Base-by-base conservation (phyloP, 768 basidiomycete genomes). In the Tulasnella calospora region DNA sequence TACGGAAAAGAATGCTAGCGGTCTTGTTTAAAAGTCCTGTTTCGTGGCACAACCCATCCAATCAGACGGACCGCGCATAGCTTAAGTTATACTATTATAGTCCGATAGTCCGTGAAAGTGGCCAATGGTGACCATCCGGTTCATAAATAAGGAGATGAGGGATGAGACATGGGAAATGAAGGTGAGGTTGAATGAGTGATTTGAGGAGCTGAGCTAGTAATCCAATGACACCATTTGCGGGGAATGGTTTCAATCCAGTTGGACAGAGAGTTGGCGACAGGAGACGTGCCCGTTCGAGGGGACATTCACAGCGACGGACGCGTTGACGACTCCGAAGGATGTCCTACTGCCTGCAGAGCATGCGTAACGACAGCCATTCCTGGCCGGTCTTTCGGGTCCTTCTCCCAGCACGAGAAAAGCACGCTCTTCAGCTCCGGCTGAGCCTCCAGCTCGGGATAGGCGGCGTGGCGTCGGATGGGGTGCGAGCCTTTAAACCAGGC, bases 401-500 rank as follows among this genome's bases (percentile, higher is more conserved):
- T 67, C 13, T 67, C 61, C 61, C 61, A 67, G 17, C 61, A 67
- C 30, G 61, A 67, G 61, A 67, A 67, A 33, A 67, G 61, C 6
- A 67, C 61, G 12, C 15, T 35, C 61, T 67, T 67, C 27, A 67
- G 30, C 30, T 67, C 61, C 15, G 61, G 61, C 30, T 67, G 61
- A 6, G 61, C 61, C 2, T 67, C 61, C 17, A 67, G 27, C 33
- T 67, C 61, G 5, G 61, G 33, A 35, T 67, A 27, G 15, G 33
- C 61, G 27, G 33, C 61, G 30, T 27, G 15, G 27, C 61, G 61
- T 35, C 61, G 61, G 30, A 67, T 67, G 30, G 61, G 61, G 61
- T 67, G 61, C 10, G 61, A 67, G 61, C 61, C 61, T 67, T 67
- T 67, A 19, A 67, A 67, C 61, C 61, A 67, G 17, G 61, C 61